These are phyloP conservation scores for Yamadazyma membranifaciens DNA, from an alignment of 1,139 yeast species.

Conservation along the genomic window DNA sequence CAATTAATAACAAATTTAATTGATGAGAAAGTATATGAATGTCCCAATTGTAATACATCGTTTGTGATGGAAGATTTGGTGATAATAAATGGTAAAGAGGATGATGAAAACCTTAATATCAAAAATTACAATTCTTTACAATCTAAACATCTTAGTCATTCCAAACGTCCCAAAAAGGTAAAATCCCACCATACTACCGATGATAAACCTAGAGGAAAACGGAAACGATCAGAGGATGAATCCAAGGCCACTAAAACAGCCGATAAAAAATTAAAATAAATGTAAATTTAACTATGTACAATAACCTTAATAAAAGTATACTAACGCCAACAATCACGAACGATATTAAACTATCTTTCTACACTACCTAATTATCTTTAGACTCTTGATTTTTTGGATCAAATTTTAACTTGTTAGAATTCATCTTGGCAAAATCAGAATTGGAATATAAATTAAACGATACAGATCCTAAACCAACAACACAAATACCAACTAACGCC, in stretches of 20 bases:
- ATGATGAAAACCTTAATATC: slow-evolving; percentile 32
- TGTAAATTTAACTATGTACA: slow-evolving; percentile 5
- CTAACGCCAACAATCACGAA: neutral
- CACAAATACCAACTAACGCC: slow-evolving; percentile 64
- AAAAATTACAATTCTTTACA: slow-evolving; percentile 30
- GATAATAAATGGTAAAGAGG: slow-evolving; percentile 22
- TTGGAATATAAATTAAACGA: slow-evolving; percentile 62
- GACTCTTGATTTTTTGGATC: slow-evolving; percentile 12
- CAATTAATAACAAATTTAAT: slow-evolving; percentile 22
- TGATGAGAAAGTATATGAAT: slow-evolving; percentile 14
- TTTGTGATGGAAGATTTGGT: slow-evolving; percentile 33
- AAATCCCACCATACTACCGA: too few species aligned
- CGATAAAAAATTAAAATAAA: slow-evolving; percentile 1
- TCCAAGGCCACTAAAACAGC: neutral
- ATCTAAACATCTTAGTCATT: slow-evolving; percentile 38
- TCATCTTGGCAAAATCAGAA: slow-evolving; percentile 45
- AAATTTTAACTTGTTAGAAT: slow-evolving; percentile 41
- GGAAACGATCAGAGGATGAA: slow-evolving; percentile 1
- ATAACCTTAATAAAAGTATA: slow-evolving; percentile 1
- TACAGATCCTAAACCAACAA: slow-evolving; percentile 55
- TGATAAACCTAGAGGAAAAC: slow-evolving; percentile 15
- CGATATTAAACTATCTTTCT: neutral
- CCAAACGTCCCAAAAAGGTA: slow-evolving; percentile 34
- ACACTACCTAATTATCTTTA: slow-evolving; percentile 1
- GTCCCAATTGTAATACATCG: slow-evolving; percentile 34